Percentiles rank a stretch among this genome's conserved stretches.
Evolutionary conservation across 106 monocot species (phyloP).

Genomic region (Ottelia alismoides): DNA sequence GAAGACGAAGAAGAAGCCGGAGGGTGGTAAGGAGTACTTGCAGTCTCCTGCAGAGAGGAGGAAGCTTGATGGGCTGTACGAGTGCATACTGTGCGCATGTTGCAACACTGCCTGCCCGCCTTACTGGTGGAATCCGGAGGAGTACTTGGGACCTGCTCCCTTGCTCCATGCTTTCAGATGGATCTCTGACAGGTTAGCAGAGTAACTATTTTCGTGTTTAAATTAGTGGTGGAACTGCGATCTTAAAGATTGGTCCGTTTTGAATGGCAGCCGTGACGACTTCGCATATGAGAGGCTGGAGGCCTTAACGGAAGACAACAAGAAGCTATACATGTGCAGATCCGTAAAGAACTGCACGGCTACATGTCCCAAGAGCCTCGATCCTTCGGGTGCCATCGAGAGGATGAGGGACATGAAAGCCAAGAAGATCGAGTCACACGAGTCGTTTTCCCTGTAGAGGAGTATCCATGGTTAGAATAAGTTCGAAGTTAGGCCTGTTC

Average conservation of each 20-base stretch:
- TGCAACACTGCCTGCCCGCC: constrained; percentile 63
- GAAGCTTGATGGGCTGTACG: constrained; percentile 28
- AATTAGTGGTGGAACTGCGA: not conserved
- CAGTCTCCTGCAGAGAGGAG: constrained; percentile 32
- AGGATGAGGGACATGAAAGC: constrained; percentile 9
- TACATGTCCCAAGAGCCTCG: constrained; percentile 26
- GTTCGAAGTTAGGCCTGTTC: too few relatives aligned
- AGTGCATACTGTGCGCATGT: constrained; percentile 57
- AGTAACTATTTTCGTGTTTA: too few relatives aligned
- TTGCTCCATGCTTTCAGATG: constrained; percentile 57
- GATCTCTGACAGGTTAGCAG: constrained; percentile 33
- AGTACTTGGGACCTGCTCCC: constrained; percentile 47
- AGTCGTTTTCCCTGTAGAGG: not conserved
- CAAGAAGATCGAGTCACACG: not conserved
- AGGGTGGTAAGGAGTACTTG: constrained; percentile 19
- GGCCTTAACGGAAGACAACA: constrained; percentile 32
- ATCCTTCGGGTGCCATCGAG: constrained; percentile 9
- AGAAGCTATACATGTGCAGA: constrained; percentile 42
- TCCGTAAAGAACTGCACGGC: constrained; percentile 52
- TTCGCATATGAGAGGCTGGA: constrained; percentile 44
- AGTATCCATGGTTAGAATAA: too few relatives aligned
- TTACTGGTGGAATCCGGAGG: constrained; percentile 80
- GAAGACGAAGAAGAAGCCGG: constrained; percentile 5
- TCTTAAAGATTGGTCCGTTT: not conserved
- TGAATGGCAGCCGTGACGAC: constrained; percentile 43